These are phyloP conservation scores for Platanus orientalis DNA, from an alignment of 164 flowering plant genomes.

Conservation along the genomic window DNA sequence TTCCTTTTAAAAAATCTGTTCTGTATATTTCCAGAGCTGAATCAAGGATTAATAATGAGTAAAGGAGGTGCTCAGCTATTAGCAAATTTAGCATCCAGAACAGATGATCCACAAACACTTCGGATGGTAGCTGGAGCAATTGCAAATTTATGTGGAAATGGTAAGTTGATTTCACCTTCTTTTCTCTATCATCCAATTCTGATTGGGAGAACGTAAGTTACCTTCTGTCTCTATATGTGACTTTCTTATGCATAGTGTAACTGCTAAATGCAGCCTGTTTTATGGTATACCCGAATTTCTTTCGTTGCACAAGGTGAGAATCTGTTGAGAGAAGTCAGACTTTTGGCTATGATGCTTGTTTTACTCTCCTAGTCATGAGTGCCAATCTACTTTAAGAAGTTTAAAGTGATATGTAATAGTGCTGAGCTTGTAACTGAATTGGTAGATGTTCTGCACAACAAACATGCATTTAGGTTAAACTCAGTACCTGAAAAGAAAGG, in stretches of 20 bases:
- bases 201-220: neutral
- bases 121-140: conserved; percentile 96
- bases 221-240: neutral
- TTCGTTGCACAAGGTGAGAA: too few species aligned
- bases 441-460: too few species aligned
- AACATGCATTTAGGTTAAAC: too few species aligned
- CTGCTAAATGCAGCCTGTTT: neutral
- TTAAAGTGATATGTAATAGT: too few species aligned
- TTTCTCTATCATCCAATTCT: conserved; percentile 4
- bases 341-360: too few species aligned
- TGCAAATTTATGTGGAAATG: conserved; percentile 94
- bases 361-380: too few species aligned
- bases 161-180: conserved; percentile 32
- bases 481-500: too few species aligned
- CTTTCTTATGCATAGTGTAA: neutral
- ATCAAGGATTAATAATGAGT: conserved; percentile 71
- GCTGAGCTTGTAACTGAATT: too few species aligned
- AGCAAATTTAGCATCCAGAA: conserved; percentile 53
- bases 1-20: neutral
- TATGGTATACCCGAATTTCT: too few species aligned
- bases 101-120: conserved; percentile 87
- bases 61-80: conserved; percentile 72
- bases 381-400: too few species aligned
- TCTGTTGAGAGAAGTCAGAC: too few species aligned
- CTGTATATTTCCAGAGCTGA: conserved; percentile 39